Percentiles rank a stretch among this genome's conserved stretches.
Evolutionary conservation across 1,284 basidiomycete genomes (phyloP).

Genomic region (Melampsora occidentalis): DNA sequence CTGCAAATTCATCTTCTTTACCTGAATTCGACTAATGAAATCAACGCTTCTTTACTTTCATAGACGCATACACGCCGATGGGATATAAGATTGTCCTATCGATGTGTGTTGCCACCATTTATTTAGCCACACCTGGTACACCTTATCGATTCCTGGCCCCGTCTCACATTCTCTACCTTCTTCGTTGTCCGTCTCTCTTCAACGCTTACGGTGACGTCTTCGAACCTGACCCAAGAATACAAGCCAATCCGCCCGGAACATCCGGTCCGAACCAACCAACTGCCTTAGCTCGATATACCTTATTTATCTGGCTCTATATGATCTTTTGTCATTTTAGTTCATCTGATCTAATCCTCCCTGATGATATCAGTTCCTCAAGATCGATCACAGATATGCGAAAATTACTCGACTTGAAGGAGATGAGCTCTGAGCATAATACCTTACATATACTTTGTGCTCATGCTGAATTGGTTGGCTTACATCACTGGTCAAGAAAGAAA

Average conservation of each 20-base stretch:
- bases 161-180: background rate
- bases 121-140: background rate
- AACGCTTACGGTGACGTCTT: background rate
- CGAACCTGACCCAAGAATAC: background rate
- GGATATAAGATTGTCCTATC: slow-evolving; percentile 6
- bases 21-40: background rate
- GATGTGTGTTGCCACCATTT: slow-evolving; percentile 12
- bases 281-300: slow-evolving; percentile 1
- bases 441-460: background rate
- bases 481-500: slow-evolving; percentile 3
- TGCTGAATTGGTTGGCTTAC: background rate
- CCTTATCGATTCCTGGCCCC: slow-evolving; percentile 2
- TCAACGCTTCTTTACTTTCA: background rate
- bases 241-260: background rate
- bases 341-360: slow-evolving; percentile 7
- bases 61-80: background rate
- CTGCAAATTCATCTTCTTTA: background rate
- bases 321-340: slow-evolving; percentile 7
- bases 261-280: background rate
- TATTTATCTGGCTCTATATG: slow-evolving; percentile 8
- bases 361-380: background rate
- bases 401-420: background rate
- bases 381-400: background rate
- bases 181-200: background rate
- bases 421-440: background rate